phyloP scores from a whole-genome alignment of 2,329 filamentous ascomycete species.

The Orbilia ellipsospora region DNA sequence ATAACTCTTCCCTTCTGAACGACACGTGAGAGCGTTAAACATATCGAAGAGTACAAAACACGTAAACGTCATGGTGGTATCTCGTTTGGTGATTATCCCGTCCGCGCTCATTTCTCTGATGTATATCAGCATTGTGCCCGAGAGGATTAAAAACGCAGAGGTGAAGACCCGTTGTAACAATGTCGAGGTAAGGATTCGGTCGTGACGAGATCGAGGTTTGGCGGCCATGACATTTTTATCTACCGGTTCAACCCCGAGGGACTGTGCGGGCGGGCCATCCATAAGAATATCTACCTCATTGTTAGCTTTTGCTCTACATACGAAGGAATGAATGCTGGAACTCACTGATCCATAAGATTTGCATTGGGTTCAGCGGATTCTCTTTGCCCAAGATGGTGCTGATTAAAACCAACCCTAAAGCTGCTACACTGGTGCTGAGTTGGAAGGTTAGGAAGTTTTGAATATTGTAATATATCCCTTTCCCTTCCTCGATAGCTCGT shows the following conservation, averaged over 20 bases:
- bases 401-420: constrained; percentile 87
- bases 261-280: constrained; percentile 98
- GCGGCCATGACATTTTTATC: constrained; percentile 94
- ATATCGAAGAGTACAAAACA: constrained; percentile 99
- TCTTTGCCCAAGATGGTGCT: constrained; percentile 93
- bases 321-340: constrained; percentile 57
- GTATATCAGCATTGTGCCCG: constrained; percentile 91
- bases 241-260: constrained; percentile 92
- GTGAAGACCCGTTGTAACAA: constrained; percentile 87
- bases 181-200: constrained; percentile 86
- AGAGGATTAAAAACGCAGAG: constrained; percentile 88
- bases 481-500: constrained; percentile 96
- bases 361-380: constrained; percentile 97
- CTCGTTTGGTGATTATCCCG: constrained; percentile 84
- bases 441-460: constrained; percentile 99
- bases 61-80: constrained; percentile 99
- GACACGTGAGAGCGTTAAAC: constrained; percentile 96
- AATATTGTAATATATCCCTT: constrained; percentile 99
- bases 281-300: constrained; percentile 87
- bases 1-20: constrained; percentile 88
- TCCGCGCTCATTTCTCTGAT: constrained; percentile 88
- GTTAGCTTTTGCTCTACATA: constrained; percentile 34
- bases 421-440: constrained; percentile 94
- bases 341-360: constrained; percentile 99
- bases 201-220: constrained; percentile 85